Percentiles rank a stretch among this genome's conserved stretches.
phyloP scores from a whole-genome alignment of 345 rosid species.

The Gossypium stocksii region DNA sequence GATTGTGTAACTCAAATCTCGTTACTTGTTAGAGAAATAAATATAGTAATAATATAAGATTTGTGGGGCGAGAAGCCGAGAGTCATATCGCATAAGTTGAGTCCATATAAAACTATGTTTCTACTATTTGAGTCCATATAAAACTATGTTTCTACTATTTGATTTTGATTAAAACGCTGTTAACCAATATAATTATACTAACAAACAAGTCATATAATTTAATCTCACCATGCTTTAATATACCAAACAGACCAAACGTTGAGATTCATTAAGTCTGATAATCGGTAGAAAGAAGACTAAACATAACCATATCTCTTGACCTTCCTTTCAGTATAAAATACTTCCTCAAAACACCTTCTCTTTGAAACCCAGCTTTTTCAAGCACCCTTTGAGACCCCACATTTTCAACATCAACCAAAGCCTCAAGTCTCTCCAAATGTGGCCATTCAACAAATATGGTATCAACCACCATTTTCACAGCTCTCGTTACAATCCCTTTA shows the following conservation, averaged over 20 bases:
- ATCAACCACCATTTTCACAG: slow-evolving; percentile 41
- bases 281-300: slow-evolving; percentile 59
- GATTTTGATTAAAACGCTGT: no score
- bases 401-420: slow-evolving; percentile 52
- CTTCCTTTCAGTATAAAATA: slow-evolving; percentile 39
- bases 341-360: slow-evolving; percentile 62
- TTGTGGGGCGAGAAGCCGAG: fast-evolving
- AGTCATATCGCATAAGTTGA: fast-evolving
- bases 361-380: slow-evolving; percentile 60
- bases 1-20: no score
- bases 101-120: fast-evolving
- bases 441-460: slow-evolving; percentile 47
- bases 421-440: slow-evolving; percentile 59
- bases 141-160: fast-evolving
- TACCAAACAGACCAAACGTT: no score
- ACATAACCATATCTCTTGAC: slow-evolving; percentile 53
- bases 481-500: slow-evolving; percentile 49
- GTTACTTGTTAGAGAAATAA: no score
- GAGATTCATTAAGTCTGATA: neutral
- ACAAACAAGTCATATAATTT: no score
- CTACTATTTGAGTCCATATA: fast-evolving
- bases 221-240: no score
- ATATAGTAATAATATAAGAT: no score
- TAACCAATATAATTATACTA: no score
- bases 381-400: slow-evolving; percentile 56